phyloP scores from a whole-genome alignment of 768 basidiomycete genomes.

The Suillus sp. region DNA sequence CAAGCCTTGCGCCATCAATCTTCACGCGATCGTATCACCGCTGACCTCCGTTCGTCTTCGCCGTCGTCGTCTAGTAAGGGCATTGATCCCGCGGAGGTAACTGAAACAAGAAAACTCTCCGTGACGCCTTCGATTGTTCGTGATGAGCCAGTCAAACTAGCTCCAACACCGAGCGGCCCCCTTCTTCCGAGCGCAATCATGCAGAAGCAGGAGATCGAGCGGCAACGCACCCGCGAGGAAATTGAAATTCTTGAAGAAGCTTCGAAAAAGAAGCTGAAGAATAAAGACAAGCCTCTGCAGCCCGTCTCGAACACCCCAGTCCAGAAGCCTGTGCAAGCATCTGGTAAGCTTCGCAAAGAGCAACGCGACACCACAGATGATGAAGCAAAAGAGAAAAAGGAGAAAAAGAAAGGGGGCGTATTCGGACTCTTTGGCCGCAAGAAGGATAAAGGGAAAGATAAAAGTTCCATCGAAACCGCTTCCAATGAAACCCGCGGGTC shows the following conservation, averaged over 20 bases:
- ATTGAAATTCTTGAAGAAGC: constrained; percentile 45
- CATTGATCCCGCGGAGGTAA: constrained; percentile 68
- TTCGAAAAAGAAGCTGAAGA: constrained; percentile 50
- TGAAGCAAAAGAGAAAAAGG: constrained; percentile 53
- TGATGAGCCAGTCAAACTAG: constrained; percentile 40
- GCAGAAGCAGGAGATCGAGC: constrained; percentile 54
- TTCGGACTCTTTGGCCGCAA: constrained; percentile 78
- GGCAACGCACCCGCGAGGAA: constrained; percentile 55
- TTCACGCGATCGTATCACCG: constrained; percentile 51
- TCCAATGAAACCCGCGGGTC: constrained; percentile 53
- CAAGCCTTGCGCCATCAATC: constrained; percentile 42
- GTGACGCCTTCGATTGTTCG: constrained; percentile 80
- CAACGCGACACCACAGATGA: constrained; percentile 41
- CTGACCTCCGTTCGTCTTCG: constrained; percentile 31
- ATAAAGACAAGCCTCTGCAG: constrained; percentile 47
- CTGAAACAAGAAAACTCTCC: constrained; percentile 76
- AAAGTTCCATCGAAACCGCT: constrained; percentile 54
- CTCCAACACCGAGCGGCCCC: constrained; percentile 23
- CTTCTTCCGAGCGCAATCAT: constrained; percentile 42
- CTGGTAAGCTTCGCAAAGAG: constrained; percentile 49
- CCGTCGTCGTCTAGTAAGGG: constrained; percentile 32
- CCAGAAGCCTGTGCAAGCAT: constrained; percentile 17
- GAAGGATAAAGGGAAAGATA: constrained; percentile 75
- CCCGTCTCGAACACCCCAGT: constrained; percentile 25
- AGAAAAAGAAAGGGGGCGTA: constrained; percentile 69